These are phyloP conservation scores for Fistulinella prunicolor DNA, from an alignment of 768 basidiomycete species.

Conservation along the genomic window DNA sequence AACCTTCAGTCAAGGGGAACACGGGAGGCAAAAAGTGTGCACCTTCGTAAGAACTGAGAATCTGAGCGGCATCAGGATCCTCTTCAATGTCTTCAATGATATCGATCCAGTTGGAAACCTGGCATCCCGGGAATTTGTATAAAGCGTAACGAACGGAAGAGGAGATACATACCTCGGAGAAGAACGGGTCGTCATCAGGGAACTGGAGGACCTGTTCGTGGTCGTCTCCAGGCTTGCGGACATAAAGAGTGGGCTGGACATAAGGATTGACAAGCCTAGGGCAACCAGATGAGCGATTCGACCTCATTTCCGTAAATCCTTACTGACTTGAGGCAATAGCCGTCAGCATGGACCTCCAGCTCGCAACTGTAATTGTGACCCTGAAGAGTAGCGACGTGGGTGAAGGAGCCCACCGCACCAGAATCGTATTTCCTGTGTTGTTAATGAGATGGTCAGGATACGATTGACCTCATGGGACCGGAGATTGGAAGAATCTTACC, in stretches of 20 bases:
- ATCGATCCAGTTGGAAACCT: slow-evolving; percentile 83
- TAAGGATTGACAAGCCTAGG: slow-evolving; percentile 89
- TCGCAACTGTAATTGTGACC: slow-evolving; percentile 93
- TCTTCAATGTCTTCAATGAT: slow-evolving; percentile 88
- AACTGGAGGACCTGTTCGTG: slow-evolving; percentile 67
- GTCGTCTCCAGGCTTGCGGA: slow-evolving; percentile 83
- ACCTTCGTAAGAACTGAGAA: slow-evolving; percentile 87
- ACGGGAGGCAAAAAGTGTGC: background rate
- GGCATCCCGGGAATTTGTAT: background rate
- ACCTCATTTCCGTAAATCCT: slow-evolving; percentile 6
- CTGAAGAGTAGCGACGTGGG: slow-evolving; percentile 87
- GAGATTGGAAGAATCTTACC: slow-evolving; percentile 46
- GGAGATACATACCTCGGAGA: slow-evolving; percentile 63
- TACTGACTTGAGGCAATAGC: slow-evolving; percentile 77
- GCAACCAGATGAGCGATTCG: slow-evolving; percentile 6
- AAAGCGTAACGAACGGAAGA: background rate
- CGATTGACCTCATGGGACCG: slow-evolving; percentile 12
- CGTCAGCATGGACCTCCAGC: slow-evolving; percentile 91
- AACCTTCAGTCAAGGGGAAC: background rate
- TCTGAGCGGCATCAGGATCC: slow-evolving; percentile 74
- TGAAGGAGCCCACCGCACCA: slow-evolving; percentile 91
- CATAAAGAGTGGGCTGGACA: slow-evolving; percentile 82
- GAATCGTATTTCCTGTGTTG: slow-evolving; percentile 84
- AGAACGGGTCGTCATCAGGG: slow-evolving; percentile 87
- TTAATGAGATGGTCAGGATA: slow-evolving; percentile 16